phyloP scores from a whole-genome alignment of 305 asterid species.

The Fraxinus ornus region DNA sequence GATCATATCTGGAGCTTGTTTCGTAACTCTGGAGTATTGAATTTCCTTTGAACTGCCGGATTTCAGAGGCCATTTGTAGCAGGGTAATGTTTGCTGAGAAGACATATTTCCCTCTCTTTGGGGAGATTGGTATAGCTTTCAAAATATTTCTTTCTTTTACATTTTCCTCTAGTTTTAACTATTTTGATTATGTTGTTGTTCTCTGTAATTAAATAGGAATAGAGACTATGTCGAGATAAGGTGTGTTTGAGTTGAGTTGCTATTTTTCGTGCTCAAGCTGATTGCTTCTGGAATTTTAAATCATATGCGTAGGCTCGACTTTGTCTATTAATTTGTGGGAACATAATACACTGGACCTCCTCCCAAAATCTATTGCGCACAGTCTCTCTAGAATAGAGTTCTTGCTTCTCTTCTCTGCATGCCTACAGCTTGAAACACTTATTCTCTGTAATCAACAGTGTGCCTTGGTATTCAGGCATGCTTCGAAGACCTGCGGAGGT shows the following conservation, averaged over 20 bases:
- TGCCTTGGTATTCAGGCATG: constrained; percentile 56
- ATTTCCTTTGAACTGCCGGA: constrained; percentile 13
- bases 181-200: not conserved
- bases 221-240: not conserved
- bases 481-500: constrained; percentile 96
- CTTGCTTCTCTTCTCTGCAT: constrained; percentile 21
- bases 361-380: not conserved
- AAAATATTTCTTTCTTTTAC: constrained; percentile 13
- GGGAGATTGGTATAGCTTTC: not conserved
- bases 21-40: constrained; percentile 1
- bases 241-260: not conserved
- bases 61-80: constrained; percentile 15
- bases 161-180: constrained; percentile 9
- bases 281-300: constrained; percentile 12
- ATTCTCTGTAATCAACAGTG: constrained; percentile 30
- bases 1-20: constrained; percentile 18
- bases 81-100: not conserved
- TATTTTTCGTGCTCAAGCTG: constrained; percentile 24
- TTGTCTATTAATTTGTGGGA: constrained; percentile 9
- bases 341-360: constrained; percentile 6
- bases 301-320: not conserved
- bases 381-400: constrained; percentile 10
- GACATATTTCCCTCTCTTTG: not conserved
- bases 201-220: not conserved
- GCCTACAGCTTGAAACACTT: constrained; percentile 23